Conservation (phyloP, 169 alveolate species). For the Cyclospora cayetanensis region DNA sequence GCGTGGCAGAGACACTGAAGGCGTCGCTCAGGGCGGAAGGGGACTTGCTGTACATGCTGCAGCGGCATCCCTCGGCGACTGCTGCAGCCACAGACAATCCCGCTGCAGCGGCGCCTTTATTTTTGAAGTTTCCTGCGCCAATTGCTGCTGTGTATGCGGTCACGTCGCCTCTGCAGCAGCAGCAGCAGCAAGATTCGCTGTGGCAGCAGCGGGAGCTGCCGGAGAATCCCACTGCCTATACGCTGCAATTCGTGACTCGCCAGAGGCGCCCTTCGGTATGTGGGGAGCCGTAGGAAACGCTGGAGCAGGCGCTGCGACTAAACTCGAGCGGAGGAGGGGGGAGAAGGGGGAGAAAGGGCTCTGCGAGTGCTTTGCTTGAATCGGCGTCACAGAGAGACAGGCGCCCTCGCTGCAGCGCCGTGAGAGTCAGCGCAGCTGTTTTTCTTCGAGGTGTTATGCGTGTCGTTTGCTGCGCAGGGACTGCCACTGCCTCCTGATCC, state of each 20-base stretch:
- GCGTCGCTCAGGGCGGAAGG: slow-evolving; percentile 39
- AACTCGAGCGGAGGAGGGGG: neutral
- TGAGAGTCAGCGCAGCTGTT: neutral
- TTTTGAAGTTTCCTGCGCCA: slow-evolving; percentile 65
- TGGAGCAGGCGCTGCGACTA: neutral
- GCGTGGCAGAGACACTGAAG: neutral
- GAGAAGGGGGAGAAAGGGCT: neutral
- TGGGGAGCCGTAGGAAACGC: neutral
- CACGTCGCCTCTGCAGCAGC: slow-evolving; percentile 44
- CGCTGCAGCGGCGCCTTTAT: slow-evolving; percentile 57
- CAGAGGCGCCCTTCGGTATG: slow-evolving; percentile 25
- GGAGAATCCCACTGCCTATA: slow-evolving; percentile 18
- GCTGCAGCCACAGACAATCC: neutral
- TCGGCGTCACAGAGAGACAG: neutral
- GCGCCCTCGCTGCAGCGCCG: neutral
- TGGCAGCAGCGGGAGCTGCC: slow-evolving; percentile 1
- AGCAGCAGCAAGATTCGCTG: neutral
- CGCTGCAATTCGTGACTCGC: neutral
- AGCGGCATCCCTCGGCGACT: slow-evolving; percentile 15
- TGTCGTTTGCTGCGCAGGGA: slow-evolving; percentile 27
- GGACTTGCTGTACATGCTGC: slow-evolving; percentile 51
- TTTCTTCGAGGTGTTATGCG: neutral
- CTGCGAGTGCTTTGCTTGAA: neutral
- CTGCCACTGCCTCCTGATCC: slow-evolving; percentile 54
- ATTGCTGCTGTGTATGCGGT: slow-evolving; percentile 68